Evolutionary conservation across 2,329 filamentous ascomycete genomes (phyloP).

Genomic region (Mycosphaerella arachidis): DNA sequence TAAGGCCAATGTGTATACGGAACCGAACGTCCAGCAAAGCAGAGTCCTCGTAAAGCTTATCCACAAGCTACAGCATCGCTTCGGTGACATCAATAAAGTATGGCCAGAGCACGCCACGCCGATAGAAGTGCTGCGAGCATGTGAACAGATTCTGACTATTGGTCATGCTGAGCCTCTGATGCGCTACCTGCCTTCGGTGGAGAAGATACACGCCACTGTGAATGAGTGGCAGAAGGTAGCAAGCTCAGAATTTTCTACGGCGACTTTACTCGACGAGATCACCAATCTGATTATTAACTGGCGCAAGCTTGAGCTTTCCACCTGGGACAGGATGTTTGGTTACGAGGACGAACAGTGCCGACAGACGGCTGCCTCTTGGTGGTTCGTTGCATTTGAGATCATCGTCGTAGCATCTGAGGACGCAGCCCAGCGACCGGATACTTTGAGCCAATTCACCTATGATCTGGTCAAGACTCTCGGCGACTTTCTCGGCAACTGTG

Average conservation of each 20-base stretch:
- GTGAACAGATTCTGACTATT: slow-evolving; percentile 70
- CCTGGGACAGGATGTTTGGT: slow-evolving; percentile 85
- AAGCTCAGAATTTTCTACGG: slow-evolving; percentile 69
- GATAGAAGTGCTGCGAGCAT: slow-evolving; percentile 70
- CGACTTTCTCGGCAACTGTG: slow-evolving; percentile 72
- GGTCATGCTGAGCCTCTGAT: slow-evolving; percentile 78
- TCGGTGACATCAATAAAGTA: slow-evolving; percentile 60
- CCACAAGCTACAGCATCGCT: slow-evolving; percentile 64
- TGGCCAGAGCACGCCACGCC: slow-evolving; percentile 76
- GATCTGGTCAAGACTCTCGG: slow-evolving; percentile 72
- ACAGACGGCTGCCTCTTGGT: slow-evolving; percentile 82
- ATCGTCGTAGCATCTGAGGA: slow-evolving; percentile 58
- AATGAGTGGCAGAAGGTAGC: slow-evolving; percentile 96
- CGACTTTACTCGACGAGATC: slow-evolving; percentile 67
- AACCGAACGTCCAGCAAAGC: slow-evolving; percentile 71
- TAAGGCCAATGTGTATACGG: slow-evolving; percentile 73
- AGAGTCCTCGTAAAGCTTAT: slow-evolving; percentile 68
- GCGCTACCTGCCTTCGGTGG: slow-evolving; percentile 77
- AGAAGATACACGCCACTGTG: slow-evolving; percentile 78
- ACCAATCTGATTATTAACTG: slow-evolving; percentile 80
- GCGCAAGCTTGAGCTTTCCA: slow-evolving; percentile 85
- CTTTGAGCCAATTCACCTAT: slow-evolving; percentile 57
- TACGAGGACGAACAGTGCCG: slow-evolving; percentile 72
- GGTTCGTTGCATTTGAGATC: slow-evolving; percentile 92
- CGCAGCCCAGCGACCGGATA: slow-evolving; percentile 32